Evolutionary conservation across 202 grass and related monocot genomes (phyloP).

Genomic region (Miscanthus sacchariflorus): DNA sequence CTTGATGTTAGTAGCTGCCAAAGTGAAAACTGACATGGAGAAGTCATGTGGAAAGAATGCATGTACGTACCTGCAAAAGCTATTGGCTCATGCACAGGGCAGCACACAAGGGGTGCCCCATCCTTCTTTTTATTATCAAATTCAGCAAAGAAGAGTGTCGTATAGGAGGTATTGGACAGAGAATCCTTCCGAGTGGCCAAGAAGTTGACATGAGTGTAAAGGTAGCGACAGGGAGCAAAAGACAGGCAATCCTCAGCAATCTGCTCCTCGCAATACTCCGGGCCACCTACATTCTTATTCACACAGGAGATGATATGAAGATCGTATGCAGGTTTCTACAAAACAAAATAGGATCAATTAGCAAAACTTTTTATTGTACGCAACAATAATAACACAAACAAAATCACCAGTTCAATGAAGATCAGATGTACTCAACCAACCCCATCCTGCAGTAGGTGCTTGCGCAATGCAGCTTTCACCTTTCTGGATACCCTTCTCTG

Average conservation of each 20-base stretch:
- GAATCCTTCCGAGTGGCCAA: background rate
- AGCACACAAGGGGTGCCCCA: background rate
- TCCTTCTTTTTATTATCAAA: constrained; percentile 22
- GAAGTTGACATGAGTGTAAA: constrained; percentile 18
- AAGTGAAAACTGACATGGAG: background rate
- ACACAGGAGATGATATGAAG: constrained; percentile 8
- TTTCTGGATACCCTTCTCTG: background rate
- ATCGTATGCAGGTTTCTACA: background rate
- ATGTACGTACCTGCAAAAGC: background rate
- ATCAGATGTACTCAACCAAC: background rate
- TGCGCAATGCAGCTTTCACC: constrained; percentile 30
- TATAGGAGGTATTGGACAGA: background rate
- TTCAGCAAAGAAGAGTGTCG: constrained; percentile 40
- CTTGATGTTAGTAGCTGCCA: background rate
- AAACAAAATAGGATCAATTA: background rate
- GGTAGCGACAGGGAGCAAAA: background rate
- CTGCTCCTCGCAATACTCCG: background rate
- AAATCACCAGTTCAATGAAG: background rate
- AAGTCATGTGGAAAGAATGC: background rate
- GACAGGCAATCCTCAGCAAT: background rate
- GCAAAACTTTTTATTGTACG: background rate
- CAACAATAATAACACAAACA: background rate
- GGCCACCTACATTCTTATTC: constrained; percentile 14
- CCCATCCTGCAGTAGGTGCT: constrained; percentile 26
- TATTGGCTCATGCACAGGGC: background rate